These are phyloP conservation scores for Cadophora luteo-olivacea DNA, from an alignment of 2,329 filamentous ascomycete species.

Conservation along the genomic window DNA sequence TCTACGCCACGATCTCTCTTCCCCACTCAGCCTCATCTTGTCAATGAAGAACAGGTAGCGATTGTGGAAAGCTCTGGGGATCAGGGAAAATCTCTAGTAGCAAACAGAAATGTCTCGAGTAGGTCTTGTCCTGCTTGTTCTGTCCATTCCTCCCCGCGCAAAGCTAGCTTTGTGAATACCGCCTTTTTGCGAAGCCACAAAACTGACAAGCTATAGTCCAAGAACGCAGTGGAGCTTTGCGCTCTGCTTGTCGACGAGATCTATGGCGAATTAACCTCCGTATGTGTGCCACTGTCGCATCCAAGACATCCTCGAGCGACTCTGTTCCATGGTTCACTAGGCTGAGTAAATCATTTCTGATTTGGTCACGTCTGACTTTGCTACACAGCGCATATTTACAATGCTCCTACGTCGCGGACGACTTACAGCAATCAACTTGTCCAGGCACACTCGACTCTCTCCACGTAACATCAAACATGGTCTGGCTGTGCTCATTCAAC, in stretches of 20 bases:
- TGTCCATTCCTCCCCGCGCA: constrained; percentile 7
- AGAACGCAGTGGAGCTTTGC: constrained; percentile 86
- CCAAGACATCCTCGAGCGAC: background rate
- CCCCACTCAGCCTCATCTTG: constrained; percentile 23
- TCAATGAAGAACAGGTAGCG: constrained; percentile 65
- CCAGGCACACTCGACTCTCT: constrained; percentile 74
- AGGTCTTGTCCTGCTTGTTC: too few species aligned
- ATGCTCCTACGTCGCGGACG: constrained; percentile 81
- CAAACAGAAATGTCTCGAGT: constrained; percentile 44
- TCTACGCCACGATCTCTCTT: constrained; percentile 12
- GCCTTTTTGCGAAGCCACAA: constrained; percentile 26
- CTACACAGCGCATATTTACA: constrained; percentile 78
- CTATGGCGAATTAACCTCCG: constrained; percentile 90
- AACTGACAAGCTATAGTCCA: constrained; percentile 55
- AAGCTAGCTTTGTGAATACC: constrained; percentile 37
- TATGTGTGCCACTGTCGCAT: constrained; percentile 56
- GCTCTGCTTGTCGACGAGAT: constrained; percentile 86
- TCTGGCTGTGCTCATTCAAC: constrained; percentile 84
- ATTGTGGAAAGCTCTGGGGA: constrained; percentile 74
- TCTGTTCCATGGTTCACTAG: constrained; percentile 24
- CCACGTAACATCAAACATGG: constrained; percentile 81
- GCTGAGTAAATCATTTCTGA: constrained; percentile 30
- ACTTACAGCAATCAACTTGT: constrained; percentile 72
- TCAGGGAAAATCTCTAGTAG: constrained; percentile 79
- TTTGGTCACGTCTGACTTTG: constrained; percentile 38